Base-by-base conservation (phyloP, 225 moss, liverwort and hornwort species). In the Physcomitrium patens region DNA sequence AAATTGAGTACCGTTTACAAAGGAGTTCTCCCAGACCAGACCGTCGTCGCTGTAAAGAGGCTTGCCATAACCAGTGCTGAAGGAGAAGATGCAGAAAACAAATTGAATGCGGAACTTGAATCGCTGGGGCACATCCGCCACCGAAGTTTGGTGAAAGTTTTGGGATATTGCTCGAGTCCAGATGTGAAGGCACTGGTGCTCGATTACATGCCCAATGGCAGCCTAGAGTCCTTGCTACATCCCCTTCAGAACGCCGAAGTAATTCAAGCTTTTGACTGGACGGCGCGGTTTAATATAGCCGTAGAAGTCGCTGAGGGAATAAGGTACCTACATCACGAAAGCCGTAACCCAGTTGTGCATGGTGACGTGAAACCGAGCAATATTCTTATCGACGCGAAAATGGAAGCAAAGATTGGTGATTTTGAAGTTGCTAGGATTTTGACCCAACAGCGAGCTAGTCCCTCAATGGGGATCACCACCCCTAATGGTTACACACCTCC, bases 171-270 rank as follows among this genome's bases (percentile, higher is more conserved):
- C 55, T 64, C 82, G 12, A 84, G 46, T 31, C 13, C 74, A 0
- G 79, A 82, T 19, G n/a, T 68, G 11, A 85, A 76, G 28, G 72
- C 87, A 0, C 75, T 87, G 10, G 80, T 87, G 23, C 8, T 87
- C 7, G 87, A 87, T 65, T 85, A 85, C 77, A 87, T 87, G 87
- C 82, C 84, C 3, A 64, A 80, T 19, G 87, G 87, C 12, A 85
- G 64, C 71, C 49, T 87, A 43, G 75, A 82, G 45, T 18, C 69
- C 0, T n/a, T 87, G 15, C 14, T 87, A 54, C 49, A 72, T 14
- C 77, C 86, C 6, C 73, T 73, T 0, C 79, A 60, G 49, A 77
- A 69, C 3, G 71, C 42, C 7, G 84, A 84, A 66, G 79, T 87
- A 15, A 68, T 64, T 1, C 31, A 58, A 3, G 79, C 73, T 3